Conservation (phyloP, 768 basidiomycete genomes). For the Punctularia strigosozonata region DNA sequence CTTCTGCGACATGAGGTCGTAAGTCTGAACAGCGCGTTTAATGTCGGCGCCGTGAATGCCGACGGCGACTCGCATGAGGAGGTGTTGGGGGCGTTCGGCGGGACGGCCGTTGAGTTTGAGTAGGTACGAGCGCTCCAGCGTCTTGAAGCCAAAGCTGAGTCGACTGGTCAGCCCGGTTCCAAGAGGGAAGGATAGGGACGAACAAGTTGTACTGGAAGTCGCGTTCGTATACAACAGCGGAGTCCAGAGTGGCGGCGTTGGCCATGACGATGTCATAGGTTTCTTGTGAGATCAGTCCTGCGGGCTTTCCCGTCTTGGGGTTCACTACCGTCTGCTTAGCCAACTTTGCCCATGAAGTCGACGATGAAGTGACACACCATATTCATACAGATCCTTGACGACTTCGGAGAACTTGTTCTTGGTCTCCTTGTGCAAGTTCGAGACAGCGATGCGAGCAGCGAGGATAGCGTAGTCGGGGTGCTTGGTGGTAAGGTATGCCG, state of each 20-base stretch:
- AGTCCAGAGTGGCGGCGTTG: constrained; percentile 76
- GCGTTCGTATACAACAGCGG: constrained; percentile 93
- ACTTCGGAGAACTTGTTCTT: constrained; percentile 95
- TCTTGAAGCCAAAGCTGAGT: constrained; percentile 95
- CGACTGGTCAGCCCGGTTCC: constrained; percentile 1
- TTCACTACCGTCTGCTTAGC: constrained; percentile 76
- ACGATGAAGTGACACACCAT: constrained; percentile 40
- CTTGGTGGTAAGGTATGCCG: constrained; percentile 92
- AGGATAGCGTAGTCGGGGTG: constrained; percentile 98
- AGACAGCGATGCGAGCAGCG: constrained; percentile 96
- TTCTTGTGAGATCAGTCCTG: constrained; percentile 86
- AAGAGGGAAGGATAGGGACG: constrained; percentile 17
- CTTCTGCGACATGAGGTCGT: constrained; percentile 93
- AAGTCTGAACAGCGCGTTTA: constrained; percentile 82
- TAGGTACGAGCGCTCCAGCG: constrained; percentile 94
- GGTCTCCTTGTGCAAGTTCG: constrained; percentile 99
- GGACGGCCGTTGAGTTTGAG: constrained; percentile 89
- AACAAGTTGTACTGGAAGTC: constrained; percentile 97
- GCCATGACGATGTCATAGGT: constrained; percentile 74
- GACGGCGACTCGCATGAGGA: constrained; percentile 99
- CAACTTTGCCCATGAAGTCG: not conserved
- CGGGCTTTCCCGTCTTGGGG: constrained; percentile 81
- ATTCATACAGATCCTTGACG: constrained; percentile 80
- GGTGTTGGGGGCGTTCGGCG: constrained; percentile 95
- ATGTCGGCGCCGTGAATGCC: constrained; percentile 90